Percentiles rank a stretch among this genome's conserved stretches.
Evolutionary conservation across 306 rosid genomes (phyloP).

Genomic region (Cercis canadensis): DNA sequence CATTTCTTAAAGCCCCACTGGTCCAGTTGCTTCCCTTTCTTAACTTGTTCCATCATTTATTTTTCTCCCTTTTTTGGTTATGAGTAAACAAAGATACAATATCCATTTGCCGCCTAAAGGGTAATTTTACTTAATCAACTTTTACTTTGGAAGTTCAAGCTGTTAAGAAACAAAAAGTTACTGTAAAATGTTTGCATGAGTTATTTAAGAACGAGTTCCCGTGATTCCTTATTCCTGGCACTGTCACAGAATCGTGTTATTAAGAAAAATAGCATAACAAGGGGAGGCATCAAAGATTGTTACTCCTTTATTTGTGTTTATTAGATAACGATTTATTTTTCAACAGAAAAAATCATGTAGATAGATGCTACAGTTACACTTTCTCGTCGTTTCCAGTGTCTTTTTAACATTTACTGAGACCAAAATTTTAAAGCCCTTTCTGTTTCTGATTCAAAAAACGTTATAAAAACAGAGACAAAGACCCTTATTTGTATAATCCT

Average conservation of each 20-base stretch:
- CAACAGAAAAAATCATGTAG: too few species aligned
- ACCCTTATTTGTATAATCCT: conserved; percentile 11
- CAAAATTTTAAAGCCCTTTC: conserved; percentile 4
- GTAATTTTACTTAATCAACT: conserved; percentile 18
- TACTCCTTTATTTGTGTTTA: too few species aligned
- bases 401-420: not conserved
- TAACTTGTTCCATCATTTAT: not conserved
- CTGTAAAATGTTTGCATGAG: too few species aligned
- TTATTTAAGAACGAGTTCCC: too few species aligned
- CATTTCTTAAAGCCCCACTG: conserved; percentile 35
- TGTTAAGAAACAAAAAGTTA: too few species aligned
- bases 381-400: not conserved
- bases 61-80: not conserved
- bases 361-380: not conserved
- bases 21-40: conserved; percentile 4
- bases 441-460: conserved; percentile 1
- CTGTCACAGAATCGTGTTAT: not conserved
- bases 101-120: not conserved
- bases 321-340: too few species aligned
- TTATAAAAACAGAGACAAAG: conserved; percentile 8
- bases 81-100: conserved; percentile 2
- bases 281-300: not conserved
- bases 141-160: not conserved
- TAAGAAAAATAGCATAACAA: not conserved
- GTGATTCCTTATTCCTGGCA: conserved; percentile 3